These are phyloP conservation scores for Solanum piurae DNA, from an alignment of 257 asterid genomes.

Conservation along the genomic window DNA sequence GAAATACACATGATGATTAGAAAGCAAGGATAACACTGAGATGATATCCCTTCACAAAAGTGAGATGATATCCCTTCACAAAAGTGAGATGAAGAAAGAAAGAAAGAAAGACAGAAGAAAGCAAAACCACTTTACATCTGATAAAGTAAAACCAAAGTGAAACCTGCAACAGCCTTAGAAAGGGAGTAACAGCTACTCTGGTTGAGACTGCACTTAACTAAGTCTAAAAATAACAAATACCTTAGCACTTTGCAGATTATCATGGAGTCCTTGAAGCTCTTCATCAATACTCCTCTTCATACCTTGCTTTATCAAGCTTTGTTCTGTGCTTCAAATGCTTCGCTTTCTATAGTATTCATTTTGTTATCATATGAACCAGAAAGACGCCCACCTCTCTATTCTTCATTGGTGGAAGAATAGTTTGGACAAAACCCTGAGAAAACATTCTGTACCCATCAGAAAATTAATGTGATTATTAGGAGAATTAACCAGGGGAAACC, in stretches of 20 bases:
- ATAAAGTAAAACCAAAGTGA: neutral
- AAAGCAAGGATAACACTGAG: neutral
- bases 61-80: neutral
- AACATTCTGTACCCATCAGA: conserved; percentile 17
- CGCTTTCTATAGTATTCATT: conserved; percentile 41
- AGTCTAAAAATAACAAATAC: conserved; percentile 17
- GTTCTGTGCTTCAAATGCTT: conserved; percentile 34
- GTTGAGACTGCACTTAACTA: neutral
- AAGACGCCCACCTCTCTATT: conserved; percentile 16
- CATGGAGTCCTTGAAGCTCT: conserved; percentile 24
- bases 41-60: neutral
- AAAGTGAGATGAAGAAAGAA: neutral
- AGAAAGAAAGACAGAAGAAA: neutral
- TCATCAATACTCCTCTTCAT: conserved; percentile 52
- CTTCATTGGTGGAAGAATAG: conserved; percentile 71
- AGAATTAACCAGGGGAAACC: neutral
- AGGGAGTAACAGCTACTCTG: neutral
- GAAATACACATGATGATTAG: neutral
- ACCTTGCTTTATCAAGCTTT: conserved; percentile 31
- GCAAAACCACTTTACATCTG: neutral
- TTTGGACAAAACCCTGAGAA: conserved; percentile 71
- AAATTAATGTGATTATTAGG: neutral
- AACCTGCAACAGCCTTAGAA: neutral
- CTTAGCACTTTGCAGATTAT: conserved; percentile 30
- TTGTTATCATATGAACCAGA: conserved; percentile 73